Percentiles rank a stretch among this genome's conserved stretches.
These are phyloP conservation scores for Strigomonas galati DNA, from an alignment of 208 protist genomes.

Conservation along the genomic window DNA sequence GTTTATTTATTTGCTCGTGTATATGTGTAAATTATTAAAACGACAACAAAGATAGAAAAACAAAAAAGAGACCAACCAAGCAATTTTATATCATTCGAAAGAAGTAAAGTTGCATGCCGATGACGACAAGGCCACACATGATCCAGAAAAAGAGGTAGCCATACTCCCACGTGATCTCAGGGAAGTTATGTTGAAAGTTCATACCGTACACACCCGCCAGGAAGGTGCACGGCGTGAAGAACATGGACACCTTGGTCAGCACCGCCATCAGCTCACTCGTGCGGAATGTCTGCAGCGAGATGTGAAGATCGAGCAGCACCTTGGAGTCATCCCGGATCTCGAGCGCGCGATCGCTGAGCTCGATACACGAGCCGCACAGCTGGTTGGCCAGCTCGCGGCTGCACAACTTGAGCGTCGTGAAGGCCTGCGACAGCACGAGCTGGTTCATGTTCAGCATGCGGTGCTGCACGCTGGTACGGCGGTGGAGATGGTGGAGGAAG, in stretches of 20 bases:
- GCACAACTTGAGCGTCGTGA: slow-evolving; percentile 73
- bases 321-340: slow-evolving; percentile 84
- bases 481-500: slow-evolving; percentile 85
- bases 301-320: slow-evolving; percentile 76
- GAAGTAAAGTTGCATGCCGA: slow-evolving; percentile 65
- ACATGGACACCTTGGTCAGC: slow-evolving; percentile 77
- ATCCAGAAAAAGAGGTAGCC: slow-evolving; percentile 75
- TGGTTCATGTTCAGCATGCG: slow-evolving; percentile 74
- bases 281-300: slow-evolving; percentile 77
- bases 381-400: slow-evolving; percentile 69
- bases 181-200: slow-evolving; percentile 82
- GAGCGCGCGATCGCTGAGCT: slow-evolving; percentile 68
- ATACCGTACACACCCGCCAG: slow-evolving; percentile 88
- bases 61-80: slow-evolving; percentile 1
- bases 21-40: slow-evolving; percentile 2
- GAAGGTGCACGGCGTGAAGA: slow-evolving; percentile 88
- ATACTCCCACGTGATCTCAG: slow-evolving; percentile 67
- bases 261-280: slow-evolving; percentile 89
- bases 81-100: slow-evolving; percentile 15
- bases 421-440: slow-evolving; percentile 60
- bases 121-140: slow-evolving; percentile 43
- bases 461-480: slow-evolving; percentile 79
- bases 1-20: slow-evolving; percentile 1
- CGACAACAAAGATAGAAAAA: not conserved
- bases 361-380: slow-evolving; percentile 67